Evolutionary conservation across 768 basidiomycete genomes (phyloP), one percentile per base, ranked within the genome.

Genomic region (Tephrocybe sp.): DNA sequence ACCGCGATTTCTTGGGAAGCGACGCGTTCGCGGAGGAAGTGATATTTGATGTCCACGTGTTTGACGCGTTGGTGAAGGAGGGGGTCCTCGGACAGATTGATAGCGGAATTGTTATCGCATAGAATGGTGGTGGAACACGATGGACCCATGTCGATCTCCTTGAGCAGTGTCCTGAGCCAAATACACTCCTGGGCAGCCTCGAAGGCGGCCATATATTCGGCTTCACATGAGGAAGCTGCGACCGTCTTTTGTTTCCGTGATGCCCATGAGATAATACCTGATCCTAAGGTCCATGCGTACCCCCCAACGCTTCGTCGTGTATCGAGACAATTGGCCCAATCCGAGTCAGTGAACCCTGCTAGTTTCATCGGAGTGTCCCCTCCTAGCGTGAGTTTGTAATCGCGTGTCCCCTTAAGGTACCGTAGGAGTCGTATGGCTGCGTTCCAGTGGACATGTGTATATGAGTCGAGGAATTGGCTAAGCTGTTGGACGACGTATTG

Each of bases 41-140:
- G 70, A 45, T 70, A 66, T 7, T 61, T 53, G 18, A 73, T 58
- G 21, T 72, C 64, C 39, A 76, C 66, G 54, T 76, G 76, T 51
- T 73, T 74, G 2, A 66, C 60, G 19, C 64, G 55, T 0, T 51
- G 23, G 40, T 75, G 72, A 44, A 59, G 58, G 3, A 56, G 42
- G 0, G 67, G 61, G 44, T 75, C 69, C 3, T 61, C 54, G 0
- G 67, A 50, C 6, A 73, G 56, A 1, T 45, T 50, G n/a, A 69
- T 70, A 0, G 70, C 58, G 0, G 64, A 62, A 12, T 64, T 58
- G 55, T 74, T 77, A 54, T 77, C 67, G 39, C 58, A 54, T 36
- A 12, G 49, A 31, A 52, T 57, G 10, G 49, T 44, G 41, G 33
- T 65, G 4, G 44, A 36, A 4, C 16, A 39, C 2, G 27, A 24